Percentiles rank a stretch among this genome's conserved stretches.
phyloP scores from a whole-genome alignment of 2,329 filamentous ascomycete species.

The Colletotrichum sp. region DNA sequence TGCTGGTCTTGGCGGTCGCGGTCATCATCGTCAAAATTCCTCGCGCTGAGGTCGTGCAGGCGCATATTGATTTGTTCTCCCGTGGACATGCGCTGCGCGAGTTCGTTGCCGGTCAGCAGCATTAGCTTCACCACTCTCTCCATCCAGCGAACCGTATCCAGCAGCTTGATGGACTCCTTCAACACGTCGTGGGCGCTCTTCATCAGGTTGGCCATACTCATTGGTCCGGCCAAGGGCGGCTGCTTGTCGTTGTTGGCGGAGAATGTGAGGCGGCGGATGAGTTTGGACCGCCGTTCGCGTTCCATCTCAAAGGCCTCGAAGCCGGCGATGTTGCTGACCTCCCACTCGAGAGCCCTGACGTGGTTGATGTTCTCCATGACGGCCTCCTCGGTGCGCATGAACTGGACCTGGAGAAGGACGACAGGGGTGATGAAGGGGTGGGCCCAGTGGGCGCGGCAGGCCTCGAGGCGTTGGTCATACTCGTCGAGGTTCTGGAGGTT shows the following conservation, averaged over 20 bases:
- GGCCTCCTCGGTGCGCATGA: constrained; percentile 48
- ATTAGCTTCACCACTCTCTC: constrained; percentile 49
- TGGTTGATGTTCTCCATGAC: constrained; percentile 48
- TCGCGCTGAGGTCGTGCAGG: not conserved
- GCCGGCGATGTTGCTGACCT: constrained; percentile 48
- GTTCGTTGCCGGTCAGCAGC: constrained; percentile 47
- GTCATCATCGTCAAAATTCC: not conserved
- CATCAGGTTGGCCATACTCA: constrained; percentile 52
- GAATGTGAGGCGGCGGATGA: constrained; percentile 14
- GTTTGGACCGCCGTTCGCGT: constrained; percentile 26
- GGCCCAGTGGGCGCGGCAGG: constrained; percentile 48
- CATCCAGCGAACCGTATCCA: constrained; percentile 53
- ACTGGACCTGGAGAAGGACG: constrained; percentile 51
- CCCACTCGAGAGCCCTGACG: constrained; percentile 44
- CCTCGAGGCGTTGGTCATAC: constrained; percentile 50
- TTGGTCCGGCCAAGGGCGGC: constrained; percentile 30
- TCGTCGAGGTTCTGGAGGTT: constrained; percentile 48
- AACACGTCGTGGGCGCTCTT: constrained; percentile 51
- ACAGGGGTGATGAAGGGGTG: constrained; percentile 51
- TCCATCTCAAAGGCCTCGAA: constrained; percentile 34
- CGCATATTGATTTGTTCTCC: constrained; percentile 19
- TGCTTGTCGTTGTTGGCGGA: constrained; percentile 2
- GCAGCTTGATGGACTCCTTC: constrained; percentile 48
- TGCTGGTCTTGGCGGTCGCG: constrained; percentile 12
- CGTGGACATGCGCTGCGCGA: constrained; percentile 35